Evolutionary conservation across 2,329 filamentous ascomycete genomes (phyloP).

Genomic region (Calycina herbarum): DNA sequence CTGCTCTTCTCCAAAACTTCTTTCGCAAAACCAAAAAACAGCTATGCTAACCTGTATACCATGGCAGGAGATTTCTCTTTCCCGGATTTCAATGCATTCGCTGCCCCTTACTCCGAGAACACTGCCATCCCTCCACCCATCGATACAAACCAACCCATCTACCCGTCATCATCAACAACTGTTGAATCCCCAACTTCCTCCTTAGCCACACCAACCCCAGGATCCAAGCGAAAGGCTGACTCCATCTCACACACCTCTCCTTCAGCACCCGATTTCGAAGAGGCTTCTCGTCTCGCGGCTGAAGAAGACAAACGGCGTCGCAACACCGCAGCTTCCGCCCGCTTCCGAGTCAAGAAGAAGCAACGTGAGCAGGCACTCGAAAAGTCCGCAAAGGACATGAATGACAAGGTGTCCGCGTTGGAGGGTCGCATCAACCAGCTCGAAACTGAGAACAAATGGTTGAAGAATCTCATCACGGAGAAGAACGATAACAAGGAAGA

Average conservation of each 20-base stretch:
- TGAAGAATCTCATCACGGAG: slow-evolving; percentile 77
- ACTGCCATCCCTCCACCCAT: slow-evolving; percentile 22
- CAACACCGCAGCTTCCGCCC: slow-evolving; percentile 84
- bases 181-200: slow-evolving; percentile 26
- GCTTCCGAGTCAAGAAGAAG: slow-evolving; percentile 95
- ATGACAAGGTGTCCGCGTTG: slow-evolving; percentile 72
- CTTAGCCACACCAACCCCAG: slow-evolving; percentile 31
- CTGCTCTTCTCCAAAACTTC: slow-evolving; percentile 5
- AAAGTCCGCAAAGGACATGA: slow-evolving; percentile 78
- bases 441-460: slow-evolving; percentile 81
- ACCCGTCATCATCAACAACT: slow-evolving; percentile 21
- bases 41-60: slow-evolving; percentile 33
- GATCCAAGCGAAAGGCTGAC: slow-evolving; percentile 37
- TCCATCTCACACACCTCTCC: slow-evolving; percentile 32
- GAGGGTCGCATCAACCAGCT: slow-evolving; percentile 74
- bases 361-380: slow-evolving; percentile 86
- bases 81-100: slow-evolving; percentile 34
- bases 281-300: slow-evolving; percentile 69
- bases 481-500: slow-evolving; percentile 62
- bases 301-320: slow-evolving; percentile 89
- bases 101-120: slow-evolving; percentile 5
- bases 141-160: slow-evolving; percentile 22
- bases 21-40: slow-evolving; percentile 15
- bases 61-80: slow-evolving; percentile 38
- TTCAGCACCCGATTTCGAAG: slow-evolving; percentile 58